A percentile compares a stretch with the other conserved stretches of the same genome.
phyloP scores from a whole-genome alignment of 805 yeast genomes.

The Suhomyces sp. region DNA sequence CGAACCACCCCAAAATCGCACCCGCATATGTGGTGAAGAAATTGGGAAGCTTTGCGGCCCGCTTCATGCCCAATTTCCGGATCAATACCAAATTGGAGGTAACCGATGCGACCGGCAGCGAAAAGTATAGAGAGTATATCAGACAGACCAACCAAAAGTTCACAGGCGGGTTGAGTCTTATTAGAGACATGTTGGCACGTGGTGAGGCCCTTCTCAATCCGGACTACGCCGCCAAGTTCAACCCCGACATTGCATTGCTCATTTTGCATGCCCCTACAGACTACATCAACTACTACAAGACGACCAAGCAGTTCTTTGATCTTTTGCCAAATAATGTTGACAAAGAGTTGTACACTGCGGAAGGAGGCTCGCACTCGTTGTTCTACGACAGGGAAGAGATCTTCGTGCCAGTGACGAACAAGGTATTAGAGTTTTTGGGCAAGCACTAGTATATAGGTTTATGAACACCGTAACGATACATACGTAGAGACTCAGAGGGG shows the following conservation, averaged over 20 bases:
- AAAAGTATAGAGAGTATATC: slow-evolving; percentile 45
- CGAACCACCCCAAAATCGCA: slow-evolving; percentile 53
- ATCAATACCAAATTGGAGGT: slow-evolving; percentile 53
- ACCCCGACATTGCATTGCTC: slow-evolving; percentile 45
- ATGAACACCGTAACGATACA: not conserved
- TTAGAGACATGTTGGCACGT: slow-evolving; percentile 58
- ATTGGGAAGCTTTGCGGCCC: slow-evolving; percentile 38
- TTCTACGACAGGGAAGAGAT: slow-evolving; percentile 45
- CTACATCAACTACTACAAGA: slow-evolving; percentile 52
- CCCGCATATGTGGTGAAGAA: slow-evolving; percentile 47
- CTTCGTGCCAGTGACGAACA: slow-evolving; percentile 30
- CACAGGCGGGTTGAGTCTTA: slow-evolving; percentile 54
- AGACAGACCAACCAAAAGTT: slow-evolving; percentile 34
- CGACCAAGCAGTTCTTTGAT: slow-evolving; percentile 41
- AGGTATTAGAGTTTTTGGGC: slow-evolving; percentile 38
- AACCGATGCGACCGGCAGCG: slow-evolving; percentile 54
- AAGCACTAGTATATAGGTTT: not conserved
- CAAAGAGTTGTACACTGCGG: slow-evolving; percentile 23
- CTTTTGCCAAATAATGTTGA: slow-evolving; percentile 30
- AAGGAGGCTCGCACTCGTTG: slow-evolving; percentile 44
- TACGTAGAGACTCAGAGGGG: no score
- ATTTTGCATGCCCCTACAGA: slow-evolving; percentile 66
- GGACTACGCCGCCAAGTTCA: slow-evolving; percentile 33
- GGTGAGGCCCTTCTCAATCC: slow-evolving; percentile 51
- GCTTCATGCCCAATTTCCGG: slow-evolving; percentile 45